Base-by-base conservation (phyloP, 2,329 filamentous ascomycete species). In the Achaetomium macrosporum region DNA sequence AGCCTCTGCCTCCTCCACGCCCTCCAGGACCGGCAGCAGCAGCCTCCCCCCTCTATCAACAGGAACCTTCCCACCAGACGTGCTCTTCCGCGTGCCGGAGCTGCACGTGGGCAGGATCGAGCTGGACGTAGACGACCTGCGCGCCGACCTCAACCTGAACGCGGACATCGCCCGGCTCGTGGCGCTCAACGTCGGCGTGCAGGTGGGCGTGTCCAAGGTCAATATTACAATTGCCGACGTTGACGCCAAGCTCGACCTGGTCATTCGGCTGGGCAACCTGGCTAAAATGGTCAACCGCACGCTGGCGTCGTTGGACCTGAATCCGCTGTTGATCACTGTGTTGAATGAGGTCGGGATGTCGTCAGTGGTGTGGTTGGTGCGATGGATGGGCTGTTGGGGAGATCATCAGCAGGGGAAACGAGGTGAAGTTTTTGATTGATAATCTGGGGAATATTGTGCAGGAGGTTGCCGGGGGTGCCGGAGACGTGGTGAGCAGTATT, bases 381-480 rank as follows among this genome's bases (percentile, higher is more conserved):
- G 0, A 78, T 83, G 1, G 80, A 80, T 60, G 79, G 80, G 0
- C 68, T 84, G 31, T 72, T 84, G 2, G 81, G 80, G 9, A 76
- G 75, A 78, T 83, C 57, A 77, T 78, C 2, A 76, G 81, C 57
- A 77, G 78, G 46, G 75, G 75, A 57, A 76, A 69, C 10, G 76
- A 70, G 16, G 70, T 82, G 42, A 76, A 75, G 57, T 81, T 81
- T 68, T 56, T 81, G 37, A 71, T 84, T 55, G 80, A 83, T 63
- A 83, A 83, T 59, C 70, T 83, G 2, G 81, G 81, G 35, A 83
- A 83, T 59, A 83, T 84, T 56, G 77, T 84, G 1, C 79, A 83
- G 61, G 75, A 83, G 59, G 77, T 82, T 0, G 71, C 70, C 1
- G 76, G 74, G 19, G 68, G 66, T 1, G 76, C 71, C 0, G 73